phyloP scores from a whole-genome alignment of 202 grass and related monocot species.

The Bolboschoenoplectus hybrid region DNA sequence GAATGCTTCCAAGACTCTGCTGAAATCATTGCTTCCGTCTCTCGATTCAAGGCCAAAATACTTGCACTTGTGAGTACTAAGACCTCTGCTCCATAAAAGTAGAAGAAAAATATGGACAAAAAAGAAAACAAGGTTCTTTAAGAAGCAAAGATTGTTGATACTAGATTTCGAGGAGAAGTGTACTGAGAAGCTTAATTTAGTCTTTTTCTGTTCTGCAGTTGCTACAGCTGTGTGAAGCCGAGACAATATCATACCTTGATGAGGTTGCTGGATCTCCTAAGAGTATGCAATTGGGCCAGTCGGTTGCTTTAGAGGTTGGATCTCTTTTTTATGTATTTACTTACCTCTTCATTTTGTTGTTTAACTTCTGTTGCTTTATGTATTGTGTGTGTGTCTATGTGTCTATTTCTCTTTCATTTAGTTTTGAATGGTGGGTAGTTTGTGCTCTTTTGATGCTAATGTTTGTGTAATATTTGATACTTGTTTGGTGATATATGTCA shows the following conservation, averaged over 20 bases:
- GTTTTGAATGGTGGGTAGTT: not conserved
- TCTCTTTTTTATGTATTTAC: constrained; percentile 33
- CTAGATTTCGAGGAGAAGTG: not conserved
- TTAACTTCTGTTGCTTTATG: not conserved
- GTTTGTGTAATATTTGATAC: not conserved
- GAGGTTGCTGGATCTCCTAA: constrained; percentile 78
- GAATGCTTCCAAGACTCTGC: constrained; percentile 67
- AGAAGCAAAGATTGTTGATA: constrained; percentile 23
- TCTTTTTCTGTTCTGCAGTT: constrained; percentile 49
- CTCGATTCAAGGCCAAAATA: constrained; percentile 85
- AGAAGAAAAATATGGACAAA: not conserved
- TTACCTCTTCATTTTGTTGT: not conserved
- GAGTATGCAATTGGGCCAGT: constrained; percentile 79
- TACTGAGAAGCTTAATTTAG: constrained; percentile 11
- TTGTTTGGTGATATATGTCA: not conserved
- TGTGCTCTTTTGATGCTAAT: constrained; percentile 9
- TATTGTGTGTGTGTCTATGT: constrained; percentile 8
- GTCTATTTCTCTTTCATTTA: not conserved
- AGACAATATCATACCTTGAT: constrained; percentile 97
- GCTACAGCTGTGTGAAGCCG: constrained; percentile 92
- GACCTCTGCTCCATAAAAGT: not conserved
- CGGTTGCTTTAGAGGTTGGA: constrained; percentile 82
- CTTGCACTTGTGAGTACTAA: constrained; percentile 83
- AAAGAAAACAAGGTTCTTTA: not conserved
- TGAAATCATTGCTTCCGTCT: constrained; percentile 68